Base-by-base conservation (phyloP, 371 early-diverging fungal species). In the Circinella umbellata region DNA sequence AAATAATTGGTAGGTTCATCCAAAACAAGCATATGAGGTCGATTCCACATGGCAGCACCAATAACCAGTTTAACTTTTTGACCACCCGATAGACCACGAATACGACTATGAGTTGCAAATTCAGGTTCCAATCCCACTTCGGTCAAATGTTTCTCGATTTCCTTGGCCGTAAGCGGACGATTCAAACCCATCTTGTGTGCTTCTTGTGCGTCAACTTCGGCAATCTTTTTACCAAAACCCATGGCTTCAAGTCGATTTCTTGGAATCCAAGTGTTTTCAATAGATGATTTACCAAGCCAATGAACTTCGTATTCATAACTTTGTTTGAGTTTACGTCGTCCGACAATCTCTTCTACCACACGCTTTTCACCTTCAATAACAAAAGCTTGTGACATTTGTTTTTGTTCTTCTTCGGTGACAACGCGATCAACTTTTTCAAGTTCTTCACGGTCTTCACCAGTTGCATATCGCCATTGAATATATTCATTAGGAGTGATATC, bases 51-150 rank as follows among this genome's bases (percentile, higher is more conserved):
- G 63, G 92, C 91, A 69, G 93, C 93, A 69, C 90, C 95, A 68
- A 95, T 86, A n/a, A 93, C 94, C 38, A 96, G 86, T 87, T 93
- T 92, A 80, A 93, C 94, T 84, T 96, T 96, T 79, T 96, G 95
- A 66, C 95, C 95, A 77, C 95, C 95, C 63, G 94, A 94, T 14
- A 96, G 88, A 83, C 92, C 93, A 81, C 88, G 86, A 77, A 94
- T 93, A 76, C 90, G 92, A 76, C 86, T 88, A 87, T 94, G 93
- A 69, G 93, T 89, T 60, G 90, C 92, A 71, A 91, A 90, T 68
- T 92, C 91, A 53, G 91, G 80, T 54, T 88, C 88, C 57, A 91
- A 78, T 67, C 92, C 92, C 69, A 92, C 80, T 73, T 91, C 91
- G 47, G 72, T 73, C 74, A 92, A 74, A 72, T 92, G 91, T 82